A percentile compares a stretch with the other conserved stretches of the same genome.
Conservation (phyloP, 345 rosid genomes). For the Syzygium oleosum region DNA sequence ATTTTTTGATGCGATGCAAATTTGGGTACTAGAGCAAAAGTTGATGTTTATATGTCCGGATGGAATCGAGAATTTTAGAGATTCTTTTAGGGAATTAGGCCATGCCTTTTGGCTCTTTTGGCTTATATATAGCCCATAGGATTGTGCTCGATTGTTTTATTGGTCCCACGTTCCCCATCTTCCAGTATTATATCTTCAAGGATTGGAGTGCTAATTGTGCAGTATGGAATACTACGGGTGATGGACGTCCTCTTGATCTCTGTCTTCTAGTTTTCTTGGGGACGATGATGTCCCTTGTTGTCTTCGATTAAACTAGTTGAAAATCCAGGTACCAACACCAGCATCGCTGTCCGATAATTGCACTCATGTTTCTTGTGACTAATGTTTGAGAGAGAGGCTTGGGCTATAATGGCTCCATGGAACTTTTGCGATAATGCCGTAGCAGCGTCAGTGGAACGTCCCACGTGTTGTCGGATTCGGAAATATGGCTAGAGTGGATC, state of each 20-base stretch:
- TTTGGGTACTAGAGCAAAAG: neutral
- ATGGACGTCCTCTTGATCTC: neutral
- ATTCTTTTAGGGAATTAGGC: neutral
- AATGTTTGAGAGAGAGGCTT: no score
- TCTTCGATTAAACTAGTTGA: neutral
- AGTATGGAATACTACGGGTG: neutral
- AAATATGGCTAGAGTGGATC: neutral
- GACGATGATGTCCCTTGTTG: neutral
- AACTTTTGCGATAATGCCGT: neutral
- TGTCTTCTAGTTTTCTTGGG: neutral
- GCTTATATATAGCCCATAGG: neutral
- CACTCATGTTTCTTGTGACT: neutral
- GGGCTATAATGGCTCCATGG: neutral
- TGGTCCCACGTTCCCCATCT: neutral
- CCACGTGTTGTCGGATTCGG: neutral
- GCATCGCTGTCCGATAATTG: neutral
- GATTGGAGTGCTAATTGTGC: neutral
- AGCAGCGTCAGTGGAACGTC: neutral
- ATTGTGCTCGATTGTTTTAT: neutral
- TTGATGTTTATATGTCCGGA: neutral
- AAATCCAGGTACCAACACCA: neutral
- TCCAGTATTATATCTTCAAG: neutral
- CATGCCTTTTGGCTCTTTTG: neutral
- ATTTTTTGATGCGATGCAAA: accelerated
- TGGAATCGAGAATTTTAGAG: neutral